Conservation (phyloP, 23 red algal genomes). For the Pyropia yezoensis region DNA sequence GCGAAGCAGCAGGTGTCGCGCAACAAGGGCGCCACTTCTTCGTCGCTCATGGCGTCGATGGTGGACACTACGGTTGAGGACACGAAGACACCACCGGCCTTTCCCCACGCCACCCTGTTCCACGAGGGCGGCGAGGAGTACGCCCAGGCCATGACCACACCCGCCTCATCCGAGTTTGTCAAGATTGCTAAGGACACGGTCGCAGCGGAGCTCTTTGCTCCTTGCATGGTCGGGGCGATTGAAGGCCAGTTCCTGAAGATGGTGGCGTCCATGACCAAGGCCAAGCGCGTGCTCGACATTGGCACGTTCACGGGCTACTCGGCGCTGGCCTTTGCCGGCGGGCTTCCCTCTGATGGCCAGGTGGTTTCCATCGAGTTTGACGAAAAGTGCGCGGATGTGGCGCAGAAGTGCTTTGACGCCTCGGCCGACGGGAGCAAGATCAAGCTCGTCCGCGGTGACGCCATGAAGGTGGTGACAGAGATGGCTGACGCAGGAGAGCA, state of each 20-base stretch:
- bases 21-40: constrained; percentile 5
- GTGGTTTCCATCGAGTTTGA: constrained; percentile 70
- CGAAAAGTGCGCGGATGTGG: constrained; percentile 32
- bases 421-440: constrained; percentile 18
- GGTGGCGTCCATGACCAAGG: constrained; percentile 37
- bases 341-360: constrained; percentile 7
- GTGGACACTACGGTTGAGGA: constrained; percentile 16
- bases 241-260: constrained; percentile 77
- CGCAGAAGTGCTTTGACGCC: constrained; percentile 29
- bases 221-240: constrained; percentile 61
- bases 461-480: constrained; percentile 12
- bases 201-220: constrained; percentile 48
- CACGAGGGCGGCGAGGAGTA: constrained; percentile 52
- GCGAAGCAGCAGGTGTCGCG: constrained; percentile 10
- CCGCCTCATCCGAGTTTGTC: constrained; percentile 24
- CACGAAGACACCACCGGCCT: constrained; percentile 23
- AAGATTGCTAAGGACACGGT: constrained; percentile 49
- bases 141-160: constrained; percentile 25
- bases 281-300: constrained; percentile 64
- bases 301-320: constrained; percentile 95
- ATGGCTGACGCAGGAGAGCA: constrained; percentile 17
- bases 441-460: constrained; percentile 39
- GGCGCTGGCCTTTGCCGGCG: constrained; percentile 77
- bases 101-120: constrained; percentile 36
- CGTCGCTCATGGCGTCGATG: constrained; percentile 13